Evolutionary conservation across 768 basidiomycete species (phyloP), one percentile per base, ranked within the genome.

Genomic region (Termitomyces sp.): DNA sequence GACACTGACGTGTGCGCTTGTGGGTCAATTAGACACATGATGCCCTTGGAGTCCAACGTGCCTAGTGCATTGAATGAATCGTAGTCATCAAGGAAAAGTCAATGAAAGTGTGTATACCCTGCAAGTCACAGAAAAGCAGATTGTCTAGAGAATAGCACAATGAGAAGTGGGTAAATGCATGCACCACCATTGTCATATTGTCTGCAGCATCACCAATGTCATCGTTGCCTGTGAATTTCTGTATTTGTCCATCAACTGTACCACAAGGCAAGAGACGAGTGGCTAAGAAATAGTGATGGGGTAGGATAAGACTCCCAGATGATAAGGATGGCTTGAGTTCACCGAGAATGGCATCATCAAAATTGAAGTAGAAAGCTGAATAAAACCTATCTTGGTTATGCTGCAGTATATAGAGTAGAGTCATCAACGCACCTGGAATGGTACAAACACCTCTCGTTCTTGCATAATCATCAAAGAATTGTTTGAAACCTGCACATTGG

Each of bases 341-440:
- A 3, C 47, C 47, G 10, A 48, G 2, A 28, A 48, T 18, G 10
- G 47, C 26, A 31, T 28, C 28, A 51, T 53, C 41, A 59, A 66
- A 66, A 49, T 70, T 66, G 59, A 71, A 70, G 44, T 68, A 67
- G 55, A n/a, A n/a, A n/a, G n/a, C n/a, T n/a, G n/a, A n/a, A n/a
- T n/a, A n/a, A n/a, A n/a, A n/a, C n/a, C n/a, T 70, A 71, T 24
- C 47, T 69, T 70, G 9, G 9, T n/a, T n/a, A n/a, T n/a, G n/a
- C 6, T 31, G 31, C 7, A 31, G 31, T 9, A 31, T 31, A 31
- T 1, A 31, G 31, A 31, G 31, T 31, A 1, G 1, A 6, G 3
- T 31, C 9, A 31, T 31, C 5, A 6, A 31, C 31, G 6, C 31
- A 31, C 31, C 31, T 31, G 31, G n/a, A n/a, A n/a, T n/a, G n/a